Evolutionary conservation across 306 rosid species (phyloP).

Genomic region (Begonia loranthoides): DNA sequence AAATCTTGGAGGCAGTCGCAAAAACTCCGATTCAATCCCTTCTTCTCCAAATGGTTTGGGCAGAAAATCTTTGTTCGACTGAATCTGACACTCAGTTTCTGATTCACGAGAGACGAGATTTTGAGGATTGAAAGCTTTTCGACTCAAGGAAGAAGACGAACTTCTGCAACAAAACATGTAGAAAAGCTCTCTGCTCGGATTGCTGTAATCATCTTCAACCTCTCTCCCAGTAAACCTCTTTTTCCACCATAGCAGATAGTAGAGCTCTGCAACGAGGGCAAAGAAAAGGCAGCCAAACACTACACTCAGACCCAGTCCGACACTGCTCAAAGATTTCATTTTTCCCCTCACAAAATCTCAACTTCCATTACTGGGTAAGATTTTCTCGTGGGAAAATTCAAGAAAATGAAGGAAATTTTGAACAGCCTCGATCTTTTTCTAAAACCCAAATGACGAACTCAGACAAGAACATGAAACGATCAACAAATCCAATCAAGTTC

Average conservation of each 20-base stretch:
- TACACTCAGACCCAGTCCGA: slow-evolving; percentile 89
- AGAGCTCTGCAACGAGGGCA: slow-evolving; percentile 91
- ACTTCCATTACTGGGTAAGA: neutral
- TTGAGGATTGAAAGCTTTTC: slow-evolving; percentile 38
- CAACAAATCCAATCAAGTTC: slow-evolving; percentile 12
- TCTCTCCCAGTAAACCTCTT: slow-evolving; percentile 64
- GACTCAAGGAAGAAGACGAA: slow-evolving; percentile 38
- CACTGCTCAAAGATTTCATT: slow-evolving; percentile 91
- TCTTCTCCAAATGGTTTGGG: slow-evolving; percentile 70
- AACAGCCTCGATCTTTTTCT: too few relatives aligned
- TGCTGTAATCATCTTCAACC: slow-evolving; percentile 49
- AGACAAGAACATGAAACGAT: neutral
- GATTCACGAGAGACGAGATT: too few relatives aligned
- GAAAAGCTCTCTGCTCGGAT: slow-evolving; percentile 65
- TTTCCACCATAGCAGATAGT: slow-evolving; percentile 95
- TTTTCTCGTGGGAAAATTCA: neutral
- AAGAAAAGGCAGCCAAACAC: slow-evolving; percentile 78
- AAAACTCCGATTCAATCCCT: slow-evolving; percentile 38
- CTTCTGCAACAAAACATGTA: slow-evolving; percentile 87
- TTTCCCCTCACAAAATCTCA: slow-evolving; percentile 22
- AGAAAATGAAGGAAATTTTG: neutral
- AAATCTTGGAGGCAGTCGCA: slow-evolving; percentile 76
- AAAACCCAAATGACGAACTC: neutral
- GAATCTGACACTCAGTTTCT: slow-evolving; percentile 29
- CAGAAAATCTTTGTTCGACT: slow-evolving; percentile 34